phyloP scores from a whole-genome alignment of 2,329 filamentous ascomycete genomes.

The Penicillium sp. region DNA sequence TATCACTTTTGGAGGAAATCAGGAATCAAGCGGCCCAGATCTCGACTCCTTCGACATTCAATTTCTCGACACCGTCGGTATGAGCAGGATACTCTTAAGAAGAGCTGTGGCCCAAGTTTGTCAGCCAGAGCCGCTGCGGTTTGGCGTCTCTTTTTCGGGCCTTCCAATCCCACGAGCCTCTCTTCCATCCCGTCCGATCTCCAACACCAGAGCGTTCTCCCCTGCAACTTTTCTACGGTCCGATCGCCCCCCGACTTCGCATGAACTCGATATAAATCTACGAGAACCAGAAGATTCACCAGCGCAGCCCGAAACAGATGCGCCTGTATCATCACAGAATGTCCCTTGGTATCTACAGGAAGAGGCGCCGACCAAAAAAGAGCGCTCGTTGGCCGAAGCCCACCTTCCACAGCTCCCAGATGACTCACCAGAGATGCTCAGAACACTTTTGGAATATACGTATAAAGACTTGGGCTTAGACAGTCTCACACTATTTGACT shows the following conservation, averaged over 20 bases:
- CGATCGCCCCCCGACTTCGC: slow-evolving; percentile 23
- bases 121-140: slow-evolving; percentile 30
- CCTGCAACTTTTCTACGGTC: slow-evolving; percentile 20
- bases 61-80: slow-evolving; percentile 17
- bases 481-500: slow-evolving; percentile 72
- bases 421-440: slow-evolving; percentile 66
- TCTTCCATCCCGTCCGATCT: slow-evolving; percentile 10
- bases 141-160: slow-evolving; percentile 29
- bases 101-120: slow-evolving; percentile 31
- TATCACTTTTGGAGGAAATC: slow-evolving; percentile 4
- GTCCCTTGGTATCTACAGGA: slow-evolving; percentile 82
- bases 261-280: slow-evolving; percentile 14
- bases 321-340: slow-evolving; percentile 19
- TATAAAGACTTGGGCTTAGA: slow-evolving; percentile 85
- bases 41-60: neutral
- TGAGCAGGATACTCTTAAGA: slow-evolving; percentile 34
- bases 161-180: slow-evolving; percentile 23
- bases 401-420: slow-evolving; percentile 62
- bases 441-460: slow-evolving; percentile 69
- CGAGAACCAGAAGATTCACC: slow-evolving; percentile 12
- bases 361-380: slow-evolving; percentile 45
- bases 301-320: neutral
- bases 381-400: slow-evolving; percentile 51
- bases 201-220: slow-evolving; percentile 27
- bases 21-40: slow-evolving; percentile 2